These are phyloP conservation scores for Eimeria necatrix DNA, from an alignment of 169 alveolate genomes.

Conservation along the genomic window DNA sequence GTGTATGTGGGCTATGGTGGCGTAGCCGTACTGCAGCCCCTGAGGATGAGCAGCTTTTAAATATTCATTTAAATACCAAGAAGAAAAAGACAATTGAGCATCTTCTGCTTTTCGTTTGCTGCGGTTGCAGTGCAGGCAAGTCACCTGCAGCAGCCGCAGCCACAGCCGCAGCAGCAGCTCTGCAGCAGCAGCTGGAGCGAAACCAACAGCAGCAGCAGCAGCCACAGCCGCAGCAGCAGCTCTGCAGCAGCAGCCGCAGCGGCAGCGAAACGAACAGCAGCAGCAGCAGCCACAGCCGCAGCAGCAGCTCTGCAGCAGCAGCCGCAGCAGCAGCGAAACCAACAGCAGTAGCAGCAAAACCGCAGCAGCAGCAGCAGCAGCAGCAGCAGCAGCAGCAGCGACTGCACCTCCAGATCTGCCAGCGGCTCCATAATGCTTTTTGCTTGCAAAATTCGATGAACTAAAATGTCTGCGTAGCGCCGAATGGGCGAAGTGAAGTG, in stretches of 20 bases:
- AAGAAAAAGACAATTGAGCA: slow-evolving; percentile 88
- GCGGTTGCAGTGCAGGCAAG: slow-evolving; percentile 88
- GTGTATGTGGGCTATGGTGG: slow-evolving; percentile 56
- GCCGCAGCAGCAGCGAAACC: not conserved
- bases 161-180: not conserved
- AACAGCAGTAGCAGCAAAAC: not conserved
- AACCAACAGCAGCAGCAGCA: slow-evolving; percentile 34
- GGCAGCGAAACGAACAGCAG: not conserved
- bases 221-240: slow-evolving; percentile 31
- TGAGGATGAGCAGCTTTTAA: slow-evolving; percentile 79
- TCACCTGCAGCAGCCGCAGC: slow-evolving; percentile 47
- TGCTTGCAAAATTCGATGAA: slow-evolving; percentile 93
- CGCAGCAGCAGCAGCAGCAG: slow-evolving; percentile 9
- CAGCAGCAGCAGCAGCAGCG: slow-evolving; percentile 36
- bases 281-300: slow-evolving; percentile 75
- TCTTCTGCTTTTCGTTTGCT: slow-evolving; percentile 89
- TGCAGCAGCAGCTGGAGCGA: not conserved
- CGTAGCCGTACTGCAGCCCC: slow-evolving; percentile 52
- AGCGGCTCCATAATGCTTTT: not conserved
- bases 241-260: slow-evolving; percentile 4
- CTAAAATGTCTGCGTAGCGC: slow-evolving; percentile 98
- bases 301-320: slow-evolving; percentile 87
- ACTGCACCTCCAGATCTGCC: slow-evolving; percentile 47
- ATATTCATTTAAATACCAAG: slow-evolving; percentile 87
- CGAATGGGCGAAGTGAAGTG: slow-evolving; percentile 99